Evolutionary conservation across 2,329 filamentous ascomycete species (phyloP).

Genomic region (Colletotrichum sp.): DNA sequence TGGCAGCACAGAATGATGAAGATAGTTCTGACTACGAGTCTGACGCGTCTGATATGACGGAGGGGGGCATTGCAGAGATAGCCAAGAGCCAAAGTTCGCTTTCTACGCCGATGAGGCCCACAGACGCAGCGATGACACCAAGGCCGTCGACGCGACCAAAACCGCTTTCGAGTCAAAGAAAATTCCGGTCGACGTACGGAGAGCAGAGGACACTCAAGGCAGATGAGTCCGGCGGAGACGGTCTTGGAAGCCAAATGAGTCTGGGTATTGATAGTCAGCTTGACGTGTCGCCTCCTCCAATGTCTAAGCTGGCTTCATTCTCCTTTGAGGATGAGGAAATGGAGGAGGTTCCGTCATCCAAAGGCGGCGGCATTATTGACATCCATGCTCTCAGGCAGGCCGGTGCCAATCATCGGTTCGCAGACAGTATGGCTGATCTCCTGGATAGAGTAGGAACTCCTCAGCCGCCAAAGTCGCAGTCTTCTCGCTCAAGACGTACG

Average conservation of each 20-base stretch:
- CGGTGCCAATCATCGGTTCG: conserved; percentile 69
- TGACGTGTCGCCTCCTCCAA: conserved; percentile 10
- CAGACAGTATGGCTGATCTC: conserved; percentile 70
- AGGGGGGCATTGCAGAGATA: background rate
- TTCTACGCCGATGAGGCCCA: background rate
- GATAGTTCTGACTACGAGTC: conserved; percentile 13
- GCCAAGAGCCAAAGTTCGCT: background rate
- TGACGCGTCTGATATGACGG: background rate
- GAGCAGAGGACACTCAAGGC: conserved; percentile 36
- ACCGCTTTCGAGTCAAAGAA: background rate
- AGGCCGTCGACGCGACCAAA: conserved; percentile 6
- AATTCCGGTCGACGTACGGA: conserved; percentile 18
- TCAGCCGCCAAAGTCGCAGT: conserved; percentile 44
- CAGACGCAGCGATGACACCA: background rate
- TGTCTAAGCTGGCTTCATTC: conserved; percentile 24
- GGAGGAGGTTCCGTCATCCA: conserved; percentile 41
- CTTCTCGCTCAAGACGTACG: conserved; percentile 59
- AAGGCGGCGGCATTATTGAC: conserved; percentile 60
- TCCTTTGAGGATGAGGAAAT: conserved; percentile 47
- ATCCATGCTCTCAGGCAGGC: conserved; percentile 71
- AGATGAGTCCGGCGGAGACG: conserved; percentile 26
- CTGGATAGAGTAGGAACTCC: conserved; percentile 64
- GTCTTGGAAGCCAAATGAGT: conserved; percentile 27
- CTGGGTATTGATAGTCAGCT: conserved; percentile 26
- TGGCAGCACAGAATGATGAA: conserved; percentile 16